Evolutionary conservation across 129 eudicot species (phyloP), one percentile per base, ranked within the genome.

Genomic region (Chrysanthemum seticuspe): DNA sequence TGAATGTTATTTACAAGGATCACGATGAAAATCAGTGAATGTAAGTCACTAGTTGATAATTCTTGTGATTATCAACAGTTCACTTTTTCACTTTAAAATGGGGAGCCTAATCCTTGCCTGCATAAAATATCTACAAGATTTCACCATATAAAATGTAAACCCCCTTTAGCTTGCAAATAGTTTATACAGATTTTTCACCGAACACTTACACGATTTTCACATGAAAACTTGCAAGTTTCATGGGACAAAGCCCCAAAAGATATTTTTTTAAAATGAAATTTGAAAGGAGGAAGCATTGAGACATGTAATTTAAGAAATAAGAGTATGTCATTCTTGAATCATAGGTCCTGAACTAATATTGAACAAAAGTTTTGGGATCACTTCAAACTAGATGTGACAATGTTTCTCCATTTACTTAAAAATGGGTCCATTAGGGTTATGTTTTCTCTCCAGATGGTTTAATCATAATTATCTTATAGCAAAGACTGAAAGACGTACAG

Each of bases 171-270:
- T 14, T 62, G 49, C 68, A 62, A 15, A 66, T 16, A 18, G 34
- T 48, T 25, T 13, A 31, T 3, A 62, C 19, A 66, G 49, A 66
- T 19, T 18, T 21, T 18, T 18, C 36, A 9, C 47, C 47, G 10
- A 67, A 23, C 4, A 23, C 7, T 21, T 13, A 13, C 27, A 25
- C 50, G 25, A 19, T 11, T 13, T 36, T 14, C 65, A 49, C 50
- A 68, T 21, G 58, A 62, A 70, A 16, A 50, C n/a, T 52, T 65
- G 70, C 27, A 65, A 65, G 29, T 65, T 65, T 19, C 54, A 66
- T 18, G 25, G 71, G 15, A 40, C 54, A 40, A 31, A 66, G 18
- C 55, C 31, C 31, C 11, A 16, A 45, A 15, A 64, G 13, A 25
- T 2, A 25, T 57, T 56, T 3, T 60, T 25, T 2, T 1, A 60